A percentile compares a stretch with the other conserved stretches of the same genome.
Evolutionary conservation across 2,329 filamentous ascomycete species (phyloP).

Genomic region (Penicillium crustosum): DNA sequence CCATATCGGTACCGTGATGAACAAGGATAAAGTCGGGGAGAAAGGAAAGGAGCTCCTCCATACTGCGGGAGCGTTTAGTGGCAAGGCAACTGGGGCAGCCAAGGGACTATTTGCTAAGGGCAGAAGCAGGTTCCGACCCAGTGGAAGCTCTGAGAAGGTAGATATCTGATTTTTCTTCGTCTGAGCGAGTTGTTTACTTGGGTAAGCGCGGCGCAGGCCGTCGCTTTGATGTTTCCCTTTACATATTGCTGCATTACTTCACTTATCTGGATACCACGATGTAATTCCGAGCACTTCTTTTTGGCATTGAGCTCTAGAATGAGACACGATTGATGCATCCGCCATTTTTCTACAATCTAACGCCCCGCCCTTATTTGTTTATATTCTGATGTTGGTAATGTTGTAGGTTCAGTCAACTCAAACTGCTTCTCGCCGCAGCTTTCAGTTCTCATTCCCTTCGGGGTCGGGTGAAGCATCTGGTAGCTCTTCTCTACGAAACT

Average conservation of each 20-base stretch:
- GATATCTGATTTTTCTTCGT: conserved; percentile 49
- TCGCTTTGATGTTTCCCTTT: conserved; percentile 17
- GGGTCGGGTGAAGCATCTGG: conserved; percentile 13
- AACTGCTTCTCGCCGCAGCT: conserved; percentile 29
- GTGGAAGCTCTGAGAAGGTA: conserved; percentile 73
- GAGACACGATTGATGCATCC: conserved; percentile 30
- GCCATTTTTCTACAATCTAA: conserved; percentile 10
- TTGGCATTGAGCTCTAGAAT: conserved; percentile 28
- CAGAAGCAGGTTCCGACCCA: conserved; percentile 74
- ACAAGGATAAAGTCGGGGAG: conserved; percentile 66
- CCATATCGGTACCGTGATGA: conserved; percentile 44
- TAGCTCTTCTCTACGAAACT: conserved; percentile 24
- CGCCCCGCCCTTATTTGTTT: conserved; percentile 11
- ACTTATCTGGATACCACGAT: conserved; percentile 32
- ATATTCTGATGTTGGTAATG: conserved; percentile 34
- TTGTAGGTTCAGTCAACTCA: conserved; percentile 34
- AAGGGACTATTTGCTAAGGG: conserved; percentile 91
- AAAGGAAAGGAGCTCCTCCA: conserved; percentile 89
- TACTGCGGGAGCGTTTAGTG: conserved; percentile 69
- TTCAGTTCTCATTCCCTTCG: conserved; percentile 20
- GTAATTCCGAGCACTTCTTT: conserved; percentile 29
- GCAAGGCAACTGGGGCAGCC: conserved; percentile 73
- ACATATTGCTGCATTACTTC: conserved; percentile 15
- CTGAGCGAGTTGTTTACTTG: conserved; percentile 8
- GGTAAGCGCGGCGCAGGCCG: conserved; percentile 14